Percentiles rank a stretch among this genome's conserved stretches.
Conservation (phyloP, 2,329 filamentous ascomycete genomes). For the Calycina marina region DNA sequence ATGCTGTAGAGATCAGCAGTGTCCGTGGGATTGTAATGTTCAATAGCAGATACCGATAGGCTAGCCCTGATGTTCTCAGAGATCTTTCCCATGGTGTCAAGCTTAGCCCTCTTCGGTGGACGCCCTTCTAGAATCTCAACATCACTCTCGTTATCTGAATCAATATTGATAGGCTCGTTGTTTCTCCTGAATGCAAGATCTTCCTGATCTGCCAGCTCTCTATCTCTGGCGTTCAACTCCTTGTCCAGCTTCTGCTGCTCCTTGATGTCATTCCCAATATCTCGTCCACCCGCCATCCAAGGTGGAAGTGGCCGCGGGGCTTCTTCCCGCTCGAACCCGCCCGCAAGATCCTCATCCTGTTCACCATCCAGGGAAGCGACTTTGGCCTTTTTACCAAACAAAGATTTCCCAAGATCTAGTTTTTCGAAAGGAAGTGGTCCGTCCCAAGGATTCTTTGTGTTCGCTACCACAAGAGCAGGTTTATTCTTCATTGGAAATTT, state of each 20-base stretch:
- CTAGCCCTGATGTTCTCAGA: slow-evolving; percentile 17
- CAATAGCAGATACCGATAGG: not conserved
- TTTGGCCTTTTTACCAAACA: slow-evolving; percentile 33
- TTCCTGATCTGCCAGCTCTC: slow-evolving; percentile 40
- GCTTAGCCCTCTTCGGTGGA: slow-evolving; percentile 1
- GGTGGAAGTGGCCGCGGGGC: slow-evolving; percentile 48
- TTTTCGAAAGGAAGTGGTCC: slow-evolving; percentile 88
- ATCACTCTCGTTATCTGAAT: slow-evolving; percentile 25
- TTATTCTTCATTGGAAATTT: slow-evolving; percentile 29
- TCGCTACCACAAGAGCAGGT: slow-evolving; percentile 28
- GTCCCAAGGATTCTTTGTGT: slow-evolving; percentile 50
- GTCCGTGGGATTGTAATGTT: not conserved
- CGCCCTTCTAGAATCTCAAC: slow-evolving; percentile 1
- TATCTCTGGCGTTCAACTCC: slow-evolving; percentile 50
- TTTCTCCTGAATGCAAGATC: slow-evolving; percentile 32
- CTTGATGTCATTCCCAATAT: slow-evolving; percentile 49
- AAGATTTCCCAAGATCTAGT: slow-evolving; percentile 51
- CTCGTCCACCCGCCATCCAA: slow-evolving; percentile 52
- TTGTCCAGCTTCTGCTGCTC: slow-evolving; percentile 41
- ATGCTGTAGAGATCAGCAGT: not conserved
- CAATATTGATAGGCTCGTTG: slow-evolving; percentile 43
- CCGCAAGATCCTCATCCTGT: slow-evolving; percentile 21
- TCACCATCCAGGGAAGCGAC: slow-evolving; percentile 9
- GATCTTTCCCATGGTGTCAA: slow-evolving; percentile 9
- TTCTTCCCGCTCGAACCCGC: slow-evolving; percentile 25